Percentiles rank a stretch among this genome's conserved stretches.
Conservation (phyloP, 805 yeast species). For the Tetrapisispora fleetii region DNA sequence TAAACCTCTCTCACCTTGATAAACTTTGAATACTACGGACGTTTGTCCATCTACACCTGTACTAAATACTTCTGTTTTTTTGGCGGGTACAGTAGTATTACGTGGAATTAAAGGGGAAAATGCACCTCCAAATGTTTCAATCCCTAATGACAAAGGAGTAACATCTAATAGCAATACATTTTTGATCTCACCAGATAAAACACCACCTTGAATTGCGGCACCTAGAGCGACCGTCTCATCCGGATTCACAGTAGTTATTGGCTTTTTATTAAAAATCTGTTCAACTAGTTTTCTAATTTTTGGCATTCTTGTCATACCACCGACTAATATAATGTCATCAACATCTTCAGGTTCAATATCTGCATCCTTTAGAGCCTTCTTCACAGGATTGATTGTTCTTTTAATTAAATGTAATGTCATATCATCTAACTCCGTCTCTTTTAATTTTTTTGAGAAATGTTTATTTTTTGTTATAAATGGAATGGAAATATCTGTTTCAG, state of each 20-base stretch:
- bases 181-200: conserved; percentile 70
- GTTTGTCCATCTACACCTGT: conserved; percentile 83
- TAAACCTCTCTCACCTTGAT: conserved; percentile 72
- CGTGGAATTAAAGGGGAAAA: conserved; percentile 72
- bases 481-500: conserved; percentile 49
- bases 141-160: conserved; percentile 73
- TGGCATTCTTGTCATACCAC: conserved; percentile 91
- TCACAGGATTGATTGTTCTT: conserved; percentile 63
- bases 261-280: conserved; percentile 48
- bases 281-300: conserved; percentile 56
- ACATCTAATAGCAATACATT: conserved; percentile 73
- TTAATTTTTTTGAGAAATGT: conserved; percentile 48
- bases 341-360: conserved; percentile 53
- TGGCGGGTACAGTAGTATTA: conserved; percentile 69
- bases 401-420: conserved; percentile 58
- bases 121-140: conserved; percentile 78
- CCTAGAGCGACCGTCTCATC: conserved; percentile 90
- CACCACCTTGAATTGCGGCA: conserved; percentile 86
- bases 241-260: conserved; percentile 72
- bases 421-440: conserved; percentile 58
- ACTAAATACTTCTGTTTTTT: conserved; percentile 62
- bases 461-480: conserved; percentile 59
- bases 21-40: conserved; percentile 70
- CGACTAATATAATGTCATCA: conserved; percentile 69
- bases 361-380: conserved; percentile 67